Conservation (phyloP, 1,284 basidiomycete species). For the Rugosomyces carneus region DNA sequence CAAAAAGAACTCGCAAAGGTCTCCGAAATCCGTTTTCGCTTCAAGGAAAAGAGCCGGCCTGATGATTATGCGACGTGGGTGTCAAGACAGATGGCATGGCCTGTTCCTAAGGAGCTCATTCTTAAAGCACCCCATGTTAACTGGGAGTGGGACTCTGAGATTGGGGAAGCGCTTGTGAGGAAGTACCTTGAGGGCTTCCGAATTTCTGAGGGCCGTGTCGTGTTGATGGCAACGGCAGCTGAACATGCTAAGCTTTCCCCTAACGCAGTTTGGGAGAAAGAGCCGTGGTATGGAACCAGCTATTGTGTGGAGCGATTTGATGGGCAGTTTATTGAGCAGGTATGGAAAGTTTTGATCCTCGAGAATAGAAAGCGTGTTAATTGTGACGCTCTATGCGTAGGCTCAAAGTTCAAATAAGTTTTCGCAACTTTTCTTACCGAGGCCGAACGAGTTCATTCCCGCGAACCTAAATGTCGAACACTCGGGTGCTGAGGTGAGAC, state of each 20-base stretch:
- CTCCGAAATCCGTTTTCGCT: slow-evolving; percentile 77
- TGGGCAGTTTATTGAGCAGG: slow-evolving; percentile 58
- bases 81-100: slow-evolving; percentile 73
- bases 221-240: slow-evolving; percentile 71
- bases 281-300: slow-evolving; percentile 84
- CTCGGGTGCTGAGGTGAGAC: slow-evolving; percentile 52
- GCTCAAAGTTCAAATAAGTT: slow-evolving; percentile 59
- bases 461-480: slow-evolving; percentile 81
- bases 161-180: slow-evolving; percentile 52
- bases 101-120: slow-evolving; percentile 75
- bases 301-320: slow-evolving; percentile 70
- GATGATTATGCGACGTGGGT: slow-evolving; percentile 80
- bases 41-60: slow-evolving; percentile 81
- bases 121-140: slow-evolving; percentile 72
- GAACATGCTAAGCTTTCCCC: slow-evolving; percentile 54
- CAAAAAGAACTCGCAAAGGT: slow-evolving; percentile 80
- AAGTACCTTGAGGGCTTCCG: slow-evolving; percentile 60
- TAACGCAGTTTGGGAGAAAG: slow-evolving; percentile 57
- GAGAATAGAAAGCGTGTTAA: neutral
- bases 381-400: slow-evolving; percentile 37
- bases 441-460: slow-evolving; percentile 87
- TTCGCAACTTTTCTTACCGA: slow-evolving; percentile 72
- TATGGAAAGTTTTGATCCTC: slow-evolving; percentile 22
- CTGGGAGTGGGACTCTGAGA: slow-evolving; percentile 69
- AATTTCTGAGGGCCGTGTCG: slow-evolving; percentile 62